These are phyloP conservation scores for Podaxis sp. DNA, from an alignment of 768 basidiomycete species.

Conservation along the genomic window DNA sequence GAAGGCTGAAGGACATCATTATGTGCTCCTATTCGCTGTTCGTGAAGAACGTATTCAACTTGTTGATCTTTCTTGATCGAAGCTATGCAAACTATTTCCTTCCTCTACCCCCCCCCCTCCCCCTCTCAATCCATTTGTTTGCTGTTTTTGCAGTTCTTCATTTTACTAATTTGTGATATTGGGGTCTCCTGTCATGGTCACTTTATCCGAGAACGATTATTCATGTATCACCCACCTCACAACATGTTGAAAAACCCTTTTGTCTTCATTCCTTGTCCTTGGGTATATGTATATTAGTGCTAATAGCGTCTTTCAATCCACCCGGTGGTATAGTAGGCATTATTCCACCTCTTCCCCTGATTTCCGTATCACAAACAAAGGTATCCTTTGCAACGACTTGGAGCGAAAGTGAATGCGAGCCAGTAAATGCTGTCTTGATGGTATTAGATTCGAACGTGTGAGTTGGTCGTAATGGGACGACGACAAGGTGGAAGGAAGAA, in stretches of 20 bases:
- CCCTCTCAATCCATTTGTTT: background rate
- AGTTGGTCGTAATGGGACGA: constrained; percentile 71
- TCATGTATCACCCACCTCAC: background rate
- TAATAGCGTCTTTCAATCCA: constrained; percentile 36
- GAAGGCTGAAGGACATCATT: constrained; percentile 59
- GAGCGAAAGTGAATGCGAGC: background rate
- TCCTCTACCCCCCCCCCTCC: background rate
- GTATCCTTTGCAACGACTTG: constrained; percentile 34
- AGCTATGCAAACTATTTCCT: background rate
- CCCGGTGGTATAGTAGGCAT: constrained; percentile 68
- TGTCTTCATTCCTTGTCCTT: background rate
- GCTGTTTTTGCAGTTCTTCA: background rate
- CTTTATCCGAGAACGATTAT: background rate
- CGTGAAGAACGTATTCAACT: constrained; percentile 68
- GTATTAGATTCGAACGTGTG: constrained; percentile 54
- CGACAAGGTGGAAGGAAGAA: constrained; percentile 76
- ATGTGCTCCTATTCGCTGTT: constrained; percentile 60
- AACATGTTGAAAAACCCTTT: background rate
- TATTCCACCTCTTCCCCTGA: constrained; percentile 58
- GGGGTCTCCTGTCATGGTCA: background rate
- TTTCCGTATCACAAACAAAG: constrained; percentile 49
- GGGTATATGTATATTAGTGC: background rate
- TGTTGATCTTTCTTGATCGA: constrained; percentile 5
- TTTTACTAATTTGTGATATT: background rate
- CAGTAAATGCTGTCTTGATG: constrained; percentile 51